Evolutionary conservation across 768 basidiomycete genomes (phyloP), one percentile per base, ranked within the genome.

Genomic region (Lepiota brunneoincarnata): DNA sequence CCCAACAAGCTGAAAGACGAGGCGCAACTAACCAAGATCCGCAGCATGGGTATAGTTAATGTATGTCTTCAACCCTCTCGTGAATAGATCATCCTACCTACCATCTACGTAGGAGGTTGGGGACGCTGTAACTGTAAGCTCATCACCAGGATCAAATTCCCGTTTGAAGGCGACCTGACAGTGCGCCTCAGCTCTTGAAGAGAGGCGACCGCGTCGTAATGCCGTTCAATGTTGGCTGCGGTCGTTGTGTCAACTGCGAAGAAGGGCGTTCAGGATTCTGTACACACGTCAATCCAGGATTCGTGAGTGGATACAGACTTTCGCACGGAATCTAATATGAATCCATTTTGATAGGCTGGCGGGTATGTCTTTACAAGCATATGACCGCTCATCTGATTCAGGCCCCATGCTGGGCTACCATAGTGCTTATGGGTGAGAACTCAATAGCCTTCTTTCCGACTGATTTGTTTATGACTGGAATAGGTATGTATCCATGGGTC

Each of bases 221-320:
- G 73, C 81, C 80, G 1, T 82, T 82, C 69, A 82, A 82, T 54
- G 80, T 82, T 26, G 80, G 78, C 0, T 82, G 80, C 57, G 81
- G 81, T 14, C 76, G 79, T 17, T 82, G 81, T 70, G 58, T 71
- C 55, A 83, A 83, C 58, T 82, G 81, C 57, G 80, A 81, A 48
- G 75, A 76, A 59, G 73, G 76, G 10, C 72, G 58, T 36, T 78
- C 80, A 5, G 81, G 78, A 0, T 82, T 81, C 62, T 83, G 80
- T 62, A 82, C 79, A 2, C 63, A 75, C 44, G 80, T 83, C 10
- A 83, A 83, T 55, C 80, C 81, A 11, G 79, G 80, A 59, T 80
- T 80, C 60, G 79, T 80, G 59, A 59, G 78, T 72, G 6, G 31
- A 17, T 10, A 14, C 14, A 9, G 23, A 15, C 35, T 28, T 42